Conservation (phyloP, 257 asterid genomes). For the Prunella vulgaris region DNA sequence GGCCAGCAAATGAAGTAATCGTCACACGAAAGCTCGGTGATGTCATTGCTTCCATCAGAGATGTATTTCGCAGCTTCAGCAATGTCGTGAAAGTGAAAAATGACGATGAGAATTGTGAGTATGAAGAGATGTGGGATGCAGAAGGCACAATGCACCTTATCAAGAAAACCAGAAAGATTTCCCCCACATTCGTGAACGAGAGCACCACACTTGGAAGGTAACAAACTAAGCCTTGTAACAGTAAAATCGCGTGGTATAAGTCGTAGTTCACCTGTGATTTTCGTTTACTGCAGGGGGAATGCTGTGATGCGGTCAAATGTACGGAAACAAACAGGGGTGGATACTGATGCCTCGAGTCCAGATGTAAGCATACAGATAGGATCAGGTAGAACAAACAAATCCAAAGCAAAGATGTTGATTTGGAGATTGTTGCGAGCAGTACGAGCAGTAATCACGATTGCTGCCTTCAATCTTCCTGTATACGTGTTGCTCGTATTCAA, state of each 20-base stretch:
- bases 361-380: conserved; percentile 59
- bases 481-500: conserved; percentile 81
- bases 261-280: too few relatives aligned
- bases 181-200: conserved; percentile 30
- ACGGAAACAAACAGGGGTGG: conserved; percentile 45
- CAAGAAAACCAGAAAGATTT: conserved; percentile 55
- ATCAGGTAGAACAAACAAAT: conserved; percentile 38
- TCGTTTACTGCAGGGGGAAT: conserved; percentile 53
- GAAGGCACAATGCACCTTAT: conserved; percentile 97
- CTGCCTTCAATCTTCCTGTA: conserved; percentile 70
- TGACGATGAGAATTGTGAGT: conserved; percentile 79
- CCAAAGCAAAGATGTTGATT: conserved; percentile 43
- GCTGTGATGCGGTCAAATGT: conserved; percentile 69
- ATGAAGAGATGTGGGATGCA: conserved; percentile 93
- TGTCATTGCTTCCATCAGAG: conserved; percentile 35
- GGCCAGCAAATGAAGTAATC: conserved; percentile 62
- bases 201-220: conserved; percentile 60
- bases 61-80: conserved; percentile 36
- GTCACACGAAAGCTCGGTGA: conserved; percentile 35
- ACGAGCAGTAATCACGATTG: conserved; percentile 48
- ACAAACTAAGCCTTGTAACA: neutral
- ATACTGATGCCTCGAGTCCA: conserved; percentile 18
- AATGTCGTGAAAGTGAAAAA: conserved; percentile 56
- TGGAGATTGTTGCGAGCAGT: conserved; percentile 55
- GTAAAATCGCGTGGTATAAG: neutral